phyloP scores from a whole-genome alignment of 1,284 basidiomycete species.

The Sanghuangporus sanghuang region DNA sequence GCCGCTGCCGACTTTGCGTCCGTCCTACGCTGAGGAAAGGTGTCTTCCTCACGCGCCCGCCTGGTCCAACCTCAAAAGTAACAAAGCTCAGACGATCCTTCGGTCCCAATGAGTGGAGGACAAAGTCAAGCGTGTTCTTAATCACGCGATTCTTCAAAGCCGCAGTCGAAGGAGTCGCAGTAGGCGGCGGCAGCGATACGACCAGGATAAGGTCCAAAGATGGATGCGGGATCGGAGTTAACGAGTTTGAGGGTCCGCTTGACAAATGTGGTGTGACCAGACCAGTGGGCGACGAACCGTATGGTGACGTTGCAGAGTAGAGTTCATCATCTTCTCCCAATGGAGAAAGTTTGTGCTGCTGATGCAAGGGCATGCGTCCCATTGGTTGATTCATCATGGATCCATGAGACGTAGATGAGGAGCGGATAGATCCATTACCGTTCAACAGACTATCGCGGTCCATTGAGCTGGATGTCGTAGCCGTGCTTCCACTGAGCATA shows the following conservation, averaged over 20 bases:
- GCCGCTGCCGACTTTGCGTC: slow-evolving; percentile 59
- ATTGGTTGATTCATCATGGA: slow-evolving; percentile 30
- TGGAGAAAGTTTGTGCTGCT: slow-evolving; percentile 52
- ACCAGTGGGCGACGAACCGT: slow-evolving; percentile 44
- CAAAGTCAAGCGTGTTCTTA: slow-evolving; percentile 78
- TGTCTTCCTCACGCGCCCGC: slow-evolving; percentile 79
- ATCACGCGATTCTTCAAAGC: slow-evolving; percentile 84
- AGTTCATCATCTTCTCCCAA: slow-evolving; percentile 69
- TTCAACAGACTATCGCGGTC: slow-evolving; percentile 58
- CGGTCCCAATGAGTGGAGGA: slow-evolving; percentile 67
- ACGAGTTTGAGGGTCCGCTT: slow-evolving; percentile 71
- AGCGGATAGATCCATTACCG: slow-evolving; percentile 48
- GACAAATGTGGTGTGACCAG: slow-evolving; percentile 72
- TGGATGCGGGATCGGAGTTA: slow-evolving; percentile 77
- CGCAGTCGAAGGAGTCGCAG: slow-evolving; percentile 69
- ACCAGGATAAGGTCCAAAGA: slow-evolving; percentile 91
- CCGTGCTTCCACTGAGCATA: slow-evolving; percentile 71
- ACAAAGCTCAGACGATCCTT: slow-evolving; percentile 83
- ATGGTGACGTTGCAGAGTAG: slow-evolving; percentile 30
- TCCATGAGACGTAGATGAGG: slow-evolving; percentile 66
- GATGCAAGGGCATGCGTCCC: slow-evolving; percentile 23
- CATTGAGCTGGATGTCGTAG: slow-evolving; percentile 58
- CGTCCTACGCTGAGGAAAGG: slow-evolving; percentile 79
- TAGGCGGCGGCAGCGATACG: slow-evolving; percentile 76
- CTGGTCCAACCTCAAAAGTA: slow-evolving; percentile 81